Evolutionary conservation across 2,329 filamentous ascomycete genomes (phyloP), one percentile per base, ranked within the genome.

Genomic region (Colletotrichum abscissum): DNA sequence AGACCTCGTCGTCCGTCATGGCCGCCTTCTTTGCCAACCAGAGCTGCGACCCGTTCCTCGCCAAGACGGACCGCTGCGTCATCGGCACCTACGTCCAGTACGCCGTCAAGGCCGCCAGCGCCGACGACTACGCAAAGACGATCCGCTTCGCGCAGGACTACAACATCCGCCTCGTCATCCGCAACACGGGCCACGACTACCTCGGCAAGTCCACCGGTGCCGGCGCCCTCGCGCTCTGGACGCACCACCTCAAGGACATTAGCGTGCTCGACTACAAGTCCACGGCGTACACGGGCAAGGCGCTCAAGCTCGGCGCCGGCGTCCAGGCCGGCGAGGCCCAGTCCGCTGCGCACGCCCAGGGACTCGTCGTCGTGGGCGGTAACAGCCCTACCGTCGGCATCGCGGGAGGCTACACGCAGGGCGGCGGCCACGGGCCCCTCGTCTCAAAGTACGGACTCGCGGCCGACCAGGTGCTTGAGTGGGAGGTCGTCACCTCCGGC

Each of bases 351-450:
- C 72, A 83, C 35, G 74, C 76, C 3, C 54, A 80, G 38, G 84
- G 86, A 19, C 76, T 87, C 1, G 79, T 82, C 1, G 80, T 88
- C 1, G 82, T 90, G 0, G 84, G 82, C 8, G 88, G 88, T 0
- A 82, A 84, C 42, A 88, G 85, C 75, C 80, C 85, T 1, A 87
- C 84, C 0, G 88, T 90, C 5, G 88, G 88, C 4, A 72, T 88
- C 7, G 85, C 86, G 0, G 89, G 89, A 12, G 89, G 89, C 1
- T 91, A 87, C 74, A 84, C 81, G 0, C 85, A 88, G 77, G 89
- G 88, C 1, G 89, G 88, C n/a, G 89, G 89, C 0, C 88, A 90
- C 75, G 85, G 83, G 0, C 78, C 84, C 0, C 79, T 91, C 1
- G 79, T 78, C 5, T 85, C 85, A 1, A 78, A 76, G 8, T 86